Evolutionary conservation across 176 grass and related monocot species (phyloP), one percentile per base, ranked within the genome.

Genomic region (Eleusine coracana): DNA sequence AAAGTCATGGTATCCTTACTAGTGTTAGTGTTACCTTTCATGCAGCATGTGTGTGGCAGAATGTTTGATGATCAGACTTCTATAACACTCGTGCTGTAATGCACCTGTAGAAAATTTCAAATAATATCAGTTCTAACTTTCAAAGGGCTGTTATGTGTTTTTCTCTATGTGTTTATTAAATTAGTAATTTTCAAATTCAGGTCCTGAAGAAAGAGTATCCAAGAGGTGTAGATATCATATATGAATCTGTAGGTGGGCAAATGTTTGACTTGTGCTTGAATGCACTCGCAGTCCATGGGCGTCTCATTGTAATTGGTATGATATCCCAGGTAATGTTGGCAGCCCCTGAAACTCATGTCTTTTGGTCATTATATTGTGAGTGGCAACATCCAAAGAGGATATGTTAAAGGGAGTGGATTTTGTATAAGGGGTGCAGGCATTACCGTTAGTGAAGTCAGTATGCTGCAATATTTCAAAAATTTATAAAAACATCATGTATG

Each of bases 221-320:
- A 66, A 96, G 83, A 86, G 96, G 96, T 74, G 62, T 87, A 82
- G 96, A 99, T 84, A 83, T 99, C 34, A 77, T 96, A 86, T 99
- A 99, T 90, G 96, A 99, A 96, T 99, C 96, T 67, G 93, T 99
- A 25, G 96, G 96, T 73, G 96, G 96, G 82, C 89, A 93, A 68
- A 99, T 99, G 96, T 99, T 99, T 80, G 77, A 94, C 77, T 40
- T 85, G 48, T 99, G 87, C 74, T 88, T 96, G 86, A 99, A 99
- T 92, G 96, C 96, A 68, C 83, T 99, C 39, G 85, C 91, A 88
- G 69, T 99, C 73, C 81, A 94, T 84, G 96, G 96, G 56, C 87
- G 67, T 41, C 91, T 99, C 52, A 78, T 99, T 89, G 85, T 99
- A 75, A 99, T 99, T 45, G 96, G 96, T 55, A 99, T 99, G 96